Percentiles rank a stretch among this genome's conserved stretches.
Evolutionary conservation across 495 filamentous ascomycete genomes (phyloP).

Genomic region (Trichodelitschia bisporula): DNA sequence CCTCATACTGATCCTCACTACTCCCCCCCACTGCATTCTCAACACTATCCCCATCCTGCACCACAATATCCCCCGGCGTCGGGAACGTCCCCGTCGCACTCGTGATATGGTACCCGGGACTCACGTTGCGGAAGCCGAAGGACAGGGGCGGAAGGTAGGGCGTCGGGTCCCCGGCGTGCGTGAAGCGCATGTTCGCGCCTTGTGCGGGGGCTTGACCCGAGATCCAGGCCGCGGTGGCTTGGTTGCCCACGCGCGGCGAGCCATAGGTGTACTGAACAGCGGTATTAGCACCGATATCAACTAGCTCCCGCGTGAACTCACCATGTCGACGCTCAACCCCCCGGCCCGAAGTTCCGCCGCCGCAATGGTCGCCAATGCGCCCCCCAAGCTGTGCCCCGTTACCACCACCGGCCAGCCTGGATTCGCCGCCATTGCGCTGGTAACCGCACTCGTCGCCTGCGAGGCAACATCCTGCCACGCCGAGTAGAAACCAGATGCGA

Average conservation of each 20-base stretch:
- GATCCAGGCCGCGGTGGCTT: slow-evolving; percentile 28
- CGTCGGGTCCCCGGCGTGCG: slow-evolving; percentile 40
- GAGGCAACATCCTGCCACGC: slow-evolving; percentile 24
- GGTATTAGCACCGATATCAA: not conserved
- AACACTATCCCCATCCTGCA: no score
- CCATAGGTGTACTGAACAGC: slow-evolving; percentile 33
- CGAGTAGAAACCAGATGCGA: slow-evolving; percentile 28
- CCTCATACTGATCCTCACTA: no score
- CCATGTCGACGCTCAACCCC: slow-evolving; percentile 21
- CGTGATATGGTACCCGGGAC: slow-evolving; percentile 44
- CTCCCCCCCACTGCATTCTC: no score
- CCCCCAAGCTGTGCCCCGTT: slow-evolving; percentile 49
- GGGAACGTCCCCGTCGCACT: no score
- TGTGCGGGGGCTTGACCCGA: slow-evolving; percentile 20
- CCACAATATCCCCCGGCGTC: no score
- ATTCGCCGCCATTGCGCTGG: slow-evolving; percentile 15
- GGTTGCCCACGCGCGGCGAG: slow-evolving; percentile 39
- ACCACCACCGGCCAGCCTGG: slow-evolving; percentile 27
- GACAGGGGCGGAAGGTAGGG: slow-evolving; percentile 32
- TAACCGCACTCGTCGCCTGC: slow-evolving; percentile 18
- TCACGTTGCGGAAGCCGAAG: slow-evolving; percentile 32
- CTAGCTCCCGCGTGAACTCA: slow-evolving; percentile 1
- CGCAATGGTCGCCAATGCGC: slow-evolving; percentile 34
- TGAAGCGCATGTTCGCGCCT: slow-evolving; percentile 35
- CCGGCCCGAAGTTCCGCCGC: slow-evolving; percentile 28